Conservation (phyloP, 441 rosid species). For the Francoa sonchifolia region DNA sequence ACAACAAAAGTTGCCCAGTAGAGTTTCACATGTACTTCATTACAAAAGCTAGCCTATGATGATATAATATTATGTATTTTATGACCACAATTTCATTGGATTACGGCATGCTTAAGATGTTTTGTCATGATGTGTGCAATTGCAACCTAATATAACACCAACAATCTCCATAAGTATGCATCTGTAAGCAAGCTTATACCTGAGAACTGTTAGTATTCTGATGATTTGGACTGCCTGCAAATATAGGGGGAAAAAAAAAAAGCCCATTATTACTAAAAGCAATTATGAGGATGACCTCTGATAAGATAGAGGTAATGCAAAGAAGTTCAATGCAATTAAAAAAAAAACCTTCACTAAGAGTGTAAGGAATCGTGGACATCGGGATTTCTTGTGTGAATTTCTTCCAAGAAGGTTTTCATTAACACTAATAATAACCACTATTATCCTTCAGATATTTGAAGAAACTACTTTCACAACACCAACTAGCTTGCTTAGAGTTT, state of each 20-base stretch:
- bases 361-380: too few relatives aligned
- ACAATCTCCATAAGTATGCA: background rate
- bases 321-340: too few relatives aligned
- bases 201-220: slow-evolving; percentile 40
- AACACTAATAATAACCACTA: too few relatives aligned
- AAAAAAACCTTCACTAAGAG: too few relatives aligned
- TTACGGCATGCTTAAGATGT: slow-evolving; percentile 3
- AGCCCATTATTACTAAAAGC: background rate
- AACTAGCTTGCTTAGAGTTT: too few relatives aligned
- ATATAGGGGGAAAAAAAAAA: slow-evolving; percentile 8
- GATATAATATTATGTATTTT: background rate
- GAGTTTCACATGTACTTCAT: too few relatives aligned
- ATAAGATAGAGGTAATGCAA: background rate
- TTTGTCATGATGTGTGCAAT: slow-evolving; percentile 7
- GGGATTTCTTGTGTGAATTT: too few relatives aligned
- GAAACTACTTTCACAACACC: too few relatives aligned
- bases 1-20: too few relatives aligned
- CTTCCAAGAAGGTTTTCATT: too few relatives aligned
- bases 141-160: background rate
- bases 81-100: background rate
- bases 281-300: background rate
- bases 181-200: slow-evolving; percentile 22
- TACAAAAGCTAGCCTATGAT: background rate
- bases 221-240: slow-evolving; percentile 44
- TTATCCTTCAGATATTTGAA: too few relatives aligned